Conservation (phyloP, 2,329 filamentous ascomycete species). For the Biscogniauxia mediterranea region DNA sequence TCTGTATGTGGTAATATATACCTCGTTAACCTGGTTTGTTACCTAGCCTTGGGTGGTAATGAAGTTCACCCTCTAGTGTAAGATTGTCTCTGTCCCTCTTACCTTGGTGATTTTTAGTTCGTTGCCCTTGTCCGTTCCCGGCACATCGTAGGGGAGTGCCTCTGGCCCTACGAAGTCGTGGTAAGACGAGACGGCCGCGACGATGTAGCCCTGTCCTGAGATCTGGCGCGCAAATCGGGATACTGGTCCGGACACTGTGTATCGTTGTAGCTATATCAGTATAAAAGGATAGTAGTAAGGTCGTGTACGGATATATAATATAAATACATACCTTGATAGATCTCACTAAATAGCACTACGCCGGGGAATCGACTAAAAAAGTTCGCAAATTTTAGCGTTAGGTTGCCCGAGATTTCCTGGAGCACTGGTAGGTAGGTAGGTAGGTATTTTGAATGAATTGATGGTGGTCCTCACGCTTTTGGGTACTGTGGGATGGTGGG, state of each 20-base stretch:
- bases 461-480: conserved; percentile 60
- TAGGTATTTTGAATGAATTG: conserved; percentile 4
- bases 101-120: conserved; percentile 81
- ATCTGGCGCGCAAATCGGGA: conserved; percentile 88
- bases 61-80: no score
- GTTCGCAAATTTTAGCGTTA: conserved; percentile 14
- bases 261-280: not conserved
- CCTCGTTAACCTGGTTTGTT: not conserved
- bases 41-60: conserved; percentile 1
- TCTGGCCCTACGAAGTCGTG: conserved; percentile 90
- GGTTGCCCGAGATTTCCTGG: not conserved
- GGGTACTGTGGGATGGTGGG: conserved; percentile 82
- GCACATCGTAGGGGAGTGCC: conserved; percentile 78
- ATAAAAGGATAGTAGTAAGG: not conserved
- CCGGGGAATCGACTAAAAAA: conserved; percentile 68
- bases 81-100: conserved; percentile 14
- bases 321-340: conserved; percentile 78
- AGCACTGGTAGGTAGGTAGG: no score
- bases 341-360: conserved; percentile 87
- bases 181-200: conserved; percentile 85
- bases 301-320: not conserved
- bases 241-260: conserved; percentile 81
- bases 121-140: conserved; percentile 86
- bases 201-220: conserved; percentile 88
- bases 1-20: conserved; percentile 44